A percentile compares a stretch with the other conserved stretches of the same genome.
Evolutionary conservation across 139 green algal species (phyloP).

Genomic region (Chlamydomonas urium): DNA sequence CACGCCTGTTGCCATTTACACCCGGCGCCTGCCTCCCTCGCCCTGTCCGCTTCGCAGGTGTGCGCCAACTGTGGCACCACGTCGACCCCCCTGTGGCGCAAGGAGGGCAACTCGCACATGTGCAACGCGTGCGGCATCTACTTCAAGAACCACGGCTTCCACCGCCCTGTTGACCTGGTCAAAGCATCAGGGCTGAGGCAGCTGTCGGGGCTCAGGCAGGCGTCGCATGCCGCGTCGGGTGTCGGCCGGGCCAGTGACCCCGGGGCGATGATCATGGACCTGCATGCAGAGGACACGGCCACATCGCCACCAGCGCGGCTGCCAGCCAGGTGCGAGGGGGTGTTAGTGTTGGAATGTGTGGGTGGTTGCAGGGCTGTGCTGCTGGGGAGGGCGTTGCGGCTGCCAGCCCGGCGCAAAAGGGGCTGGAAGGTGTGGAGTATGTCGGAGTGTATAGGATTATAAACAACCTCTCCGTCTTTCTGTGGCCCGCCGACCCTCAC

Average conservation of each 20-base stretch:
- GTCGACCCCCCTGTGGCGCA: conserved; percentile 68
- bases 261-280: background rate
- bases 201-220: background rate
- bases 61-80: conserved; percentile 70
- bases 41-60: conserved; percentile 11
- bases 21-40: too few relatives aligned
- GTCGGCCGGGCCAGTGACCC: background rate
- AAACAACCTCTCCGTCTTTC: background rate
- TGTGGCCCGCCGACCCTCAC: background rate
- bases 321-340: background rate
- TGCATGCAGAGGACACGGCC: background rate
- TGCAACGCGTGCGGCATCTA: conserved; percentile 83
- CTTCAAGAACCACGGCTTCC: conserved; percentile 62
- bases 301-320: background rate
- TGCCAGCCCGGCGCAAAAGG: too few relatives aligned
- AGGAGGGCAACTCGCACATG: conserved; percentile 50
- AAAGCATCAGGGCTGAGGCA: background rate
- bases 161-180: conserved; percentile 14
- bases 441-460: background rate
- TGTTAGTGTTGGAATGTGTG: background rate
- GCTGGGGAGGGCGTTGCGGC: too few relatives aligned
- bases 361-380: background rate
- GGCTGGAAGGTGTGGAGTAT: too few relatives aligned
- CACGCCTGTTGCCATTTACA: too few relatives aligned
- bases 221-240: background rate